Evolutionary conservation across 106 monocot species (phyloP).

Genomic region (Dioscorea zingiberensis): DNA sequence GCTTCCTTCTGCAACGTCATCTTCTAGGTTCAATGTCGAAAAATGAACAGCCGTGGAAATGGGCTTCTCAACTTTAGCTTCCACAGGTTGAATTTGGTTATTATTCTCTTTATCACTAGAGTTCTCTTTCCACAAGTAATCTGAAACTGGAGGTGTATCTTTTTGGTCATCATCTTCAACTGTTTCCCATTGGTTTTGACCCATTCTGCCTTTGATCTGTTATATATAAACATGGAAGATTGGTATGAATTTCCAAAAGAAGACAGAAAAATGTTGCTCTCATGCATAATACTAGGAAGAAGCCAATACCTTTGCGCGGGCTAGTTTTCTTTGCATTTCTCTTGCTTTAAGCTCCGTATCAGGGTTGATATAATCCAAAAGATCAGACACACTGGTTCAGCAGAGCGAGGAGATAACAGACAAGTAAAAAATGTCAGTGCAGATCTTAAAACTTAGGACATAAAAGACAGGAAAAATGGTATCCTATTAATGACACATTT

Average conservation of each 20-base stretch:
- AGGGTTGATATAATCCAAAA: conserved; percentile 96
- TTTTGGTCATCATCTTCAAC: conserved; percentile 55
- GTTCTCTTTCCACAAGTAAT: conserved; percentile 25
- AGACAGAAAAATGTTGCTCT: no score
- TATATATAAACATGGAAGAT: neutral
- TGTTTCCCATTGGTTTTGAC: conserved; percentile 52
- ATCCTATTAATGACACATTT: no score
- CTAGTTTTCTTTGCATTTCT: conserved; percentile 79
- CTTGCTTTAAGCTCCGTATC: conserved; percentile 79
- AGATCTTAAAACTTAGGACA: no score
- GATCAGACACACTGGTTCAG: conserved; percentile 79
- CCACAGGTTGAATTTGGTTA: conserved; percentile 19
- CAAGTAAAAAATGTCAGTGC: no score
- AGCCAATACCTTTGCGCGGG: conserved; percentile 72
- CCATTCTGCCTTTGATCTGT: conserved; percentile 65
- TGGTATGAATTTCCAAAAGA: neutral
- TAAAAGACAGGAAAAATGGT: no score
- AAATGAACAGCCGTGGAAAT: conserved; percentile 14
- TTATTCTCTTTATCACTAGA: conserved; percentile 62
- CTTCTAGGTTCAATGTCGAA: conserved; percentile 15
- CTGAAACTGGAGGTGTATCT: conserved; percentile 19
- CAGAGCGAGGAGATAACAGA: neutral
- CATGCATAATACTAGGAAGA: neutral
- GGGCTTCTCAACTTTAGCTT: conserved; percentile 44
- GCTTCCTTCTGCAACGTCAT: conserved; percentile 32